A percentile compares a stretch with the other conserved stretches of the same genome.
phyloP scores from a whole-genome alignment of 75 land plant species.

The Cunninghamia lanceolata region DNA sequence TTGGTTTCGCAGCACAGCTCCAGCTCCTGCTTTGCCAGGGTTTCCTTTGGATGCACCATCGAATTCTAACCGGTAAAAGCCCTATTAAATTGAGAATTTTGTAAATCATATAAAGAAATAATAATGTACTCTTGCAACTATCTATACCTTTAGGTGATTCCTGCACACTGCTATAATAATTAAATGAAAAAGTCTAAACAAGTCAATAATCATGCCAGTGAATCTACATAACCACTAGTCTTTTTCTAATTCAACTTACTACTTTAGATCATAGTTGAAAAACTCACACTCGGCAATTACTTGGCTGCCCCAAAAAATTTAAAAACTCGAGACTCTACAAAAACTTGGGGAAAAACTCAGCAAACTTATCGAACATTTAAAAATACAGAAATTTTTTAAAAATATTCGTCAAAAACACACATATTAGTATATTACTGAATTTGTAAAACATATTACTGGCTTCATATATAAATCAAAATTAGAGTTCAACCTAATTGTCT shows the following conservation, averaged over 20 bases:
- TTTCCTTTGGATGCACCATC: conserved; percentile 90
- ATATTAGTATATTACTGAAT: no score
- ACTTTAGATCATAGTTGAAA: no score
- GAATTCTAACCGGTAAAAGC: conserved; percentile 55
- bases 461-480: no score
- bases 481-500: no score
- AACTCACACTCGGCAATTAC: no score
- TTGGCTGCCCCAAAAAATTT: no score
- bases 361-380: no score
- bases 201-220: neutral
- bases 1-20: conserved; percentile 58
- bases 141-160: neutral
- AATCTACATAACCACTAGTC: neutral
- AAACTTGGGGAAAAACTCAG: no score
- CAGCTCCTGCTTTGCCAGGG: conserved; percentile 81
- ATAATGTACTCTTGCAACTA: neutral
- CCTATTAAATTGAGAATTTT: conserved; percentile 11
- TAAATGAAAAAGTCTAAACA: neutral
- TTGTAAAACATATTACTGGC: no score
- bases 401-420: no score
- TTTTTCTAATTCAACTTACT: neutral
- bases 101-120: neutral
- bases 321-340: no score
- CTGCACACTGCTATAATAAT: neutral
- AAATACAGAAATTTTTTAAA: no score